A percentile compares a stretch with the other conserved stretches of the same genome.
Conservation (phyloP, 2,329 filamentous ascomycete genomes). For the Tolypocladium tropicale region DNA sequence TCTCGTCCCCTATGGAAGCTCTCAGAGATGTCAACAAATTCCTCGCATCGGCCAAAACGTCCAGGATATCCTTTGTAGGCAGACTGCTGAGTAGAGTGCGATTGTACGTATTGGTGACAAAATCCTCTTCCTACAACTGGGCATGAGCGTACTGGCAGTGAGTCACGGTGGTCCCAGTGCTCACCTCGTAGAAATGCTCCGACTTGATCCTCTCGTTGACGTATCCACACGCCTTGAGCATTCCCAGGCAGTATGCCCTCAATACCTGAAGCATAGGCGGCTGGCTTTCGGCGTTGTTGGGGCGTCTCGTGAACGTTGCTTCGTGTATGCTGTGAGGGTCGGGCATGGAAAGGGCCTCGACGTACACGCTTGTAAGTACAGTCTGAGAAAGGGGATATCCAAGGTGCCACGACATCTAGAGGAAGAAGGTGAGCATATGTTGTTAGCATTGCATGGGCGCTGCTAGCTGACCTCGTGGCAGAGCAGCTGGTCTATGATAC, state of each 20-base stretch:
- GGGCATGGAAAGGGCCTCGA: slow-evolving; percentile 72
- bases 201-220: slow-evolving; percentile 67
- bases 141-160: not conserved
- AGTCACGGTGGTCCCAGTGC: not conserved
- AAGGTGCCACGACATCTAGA: slow-evolving; percentile 96
- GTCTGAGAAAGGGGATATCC: slow-evolving; percentile 96
- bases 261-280: slow-evolving; percentile 53
- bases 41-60: slow-evolving; percentile 44
- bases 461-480: slow-evolving; percentile 62
- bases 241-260: slow-evolving; percentile 73
- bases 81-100: slow-evolving; percentile 62
- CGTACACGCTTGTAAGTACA: slow-evolving; percentile 82
- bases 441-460: not conserved
- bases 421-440: slow-evolving; percentile 2
- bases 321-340: slow-evolving; percentile 53
- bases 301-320: slow-evolving; percentile 47
- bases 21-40: slow-evolving; percentile 33
- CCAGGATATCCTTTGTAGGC: slow-evolving; percentile 42
- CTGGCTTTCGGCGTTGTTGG: slow-evolving; percentile 15
- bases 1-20: slow-evolving; percentile 27
- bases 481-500: slow-evolving; percentile 87
- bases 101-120: slow-evolving; percentile 85
- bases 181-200: slow-evolving; percentile 86
- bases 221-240: slow-evolving; percentile 73
- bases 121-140: slow-evolving; percentile 72